phyloP scores from a whole-genome alignment of 2,329 filamentous ascomycete genomes.

The Pseudogymnoascus sp. region DNA sequence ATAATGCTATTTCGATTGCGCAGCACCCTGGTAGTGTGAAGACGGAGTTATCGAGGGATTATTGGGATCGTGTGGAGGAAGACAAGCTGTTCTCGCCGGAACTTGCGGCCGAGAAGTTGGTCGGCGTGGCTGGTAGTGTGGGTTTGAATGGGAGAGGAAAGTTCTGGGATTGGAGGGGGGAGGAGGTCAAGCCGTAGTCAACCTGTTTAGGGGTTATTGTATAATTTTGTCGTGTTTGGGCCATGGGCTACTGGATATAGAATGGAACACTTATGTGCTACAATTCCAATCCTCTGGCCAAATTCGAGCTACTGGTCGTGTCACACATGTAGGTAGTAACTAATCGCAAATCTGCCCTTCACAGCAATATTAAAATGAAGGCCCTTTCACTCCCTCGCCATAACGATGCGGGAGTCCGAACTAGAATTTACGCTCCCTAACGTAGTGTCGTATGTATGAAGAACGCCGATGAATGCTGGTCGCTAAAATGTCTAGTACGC shows the following conservation, averaged over 20 bases:
- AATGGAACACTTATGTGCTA: background rate
- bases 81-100: slow-evolving; percentile 60
- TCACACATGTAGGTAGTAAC: background rate
- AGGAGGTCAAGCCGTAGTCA: slow-evolving; percentile 42
- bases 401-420: background rate
- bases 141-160: slow-evolving; percentile 49
- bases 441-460: background rate
- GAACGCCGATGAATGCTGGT: slow-evolving; percentile 1
- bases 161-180: slow-evolving; percentile 65
- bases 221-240: background rate
- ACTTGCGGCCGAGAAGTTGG: slow-evolving; percentile 58
- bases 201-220: background rate
- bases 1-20: slow-evolving; percentile 59
- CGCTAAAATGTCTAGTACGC: slow-evolving; percentile 4
- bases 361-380: background rate
- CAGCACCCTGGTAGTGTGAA: slow-evolving; percentile 78
- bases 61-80: slow-evolving; percentile 59
- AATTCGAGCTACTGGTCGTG: background rate
- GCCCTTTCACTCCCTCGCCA: background rate
- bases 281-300: background rate
- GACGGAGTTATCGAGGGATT: slow-evolving; percentile 66
- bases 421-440: slow-evolving; percentile 1
- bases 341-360: background rate
- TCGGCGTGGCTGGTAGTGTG: slow-evolving; percentile 49
- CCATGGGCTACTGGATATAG: background rate